phyloP scores from a whole-genome alignment of 495 filamentous ascomycete genomes.

The Hypomontagnella submonticulosa region DNA sequence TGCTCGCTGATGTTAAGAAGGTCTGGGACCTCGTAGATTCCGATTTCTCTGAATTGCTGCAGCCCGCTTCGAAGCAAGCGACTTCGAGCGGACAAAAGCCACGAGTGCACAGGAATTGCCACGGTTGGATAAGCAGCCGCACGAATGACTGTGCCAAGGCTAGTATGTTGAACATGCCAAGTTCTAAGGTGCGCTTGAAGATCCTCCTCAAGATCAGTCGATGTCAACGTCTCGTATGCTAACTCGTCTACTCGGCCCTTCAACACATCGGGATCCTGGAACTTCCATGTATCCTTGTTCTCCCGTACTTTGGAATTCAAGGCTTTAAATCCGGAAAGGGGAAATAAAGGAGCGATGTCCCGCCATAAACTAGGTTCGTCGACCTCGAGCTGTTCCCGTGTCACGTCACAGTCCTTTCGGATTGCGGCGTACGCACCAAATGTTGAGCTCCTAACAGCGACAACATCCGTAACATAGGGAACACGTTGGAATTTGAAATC shows the following conservation, averaged over 20 bases:
- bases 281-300: slow-evolving; percentile 49
- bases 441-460: slow-evolving; percentile 83
- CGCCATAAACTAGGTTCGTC: slow-evolving; percentile 74
- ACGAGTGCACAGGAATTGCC: slow-evolving; percentile 82
- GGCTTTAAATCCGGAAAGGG: slow-evolving; percentile 63
- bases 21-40: slow-evolving; percentile 57
- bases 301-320: slow-evolving; percentile 42
- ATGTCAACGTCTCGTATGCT: slow-evolving; percentile 61
- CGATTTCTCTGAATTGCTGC: slow-evolving; percentile 57
- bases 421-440: slow-evolving; percentile 91
- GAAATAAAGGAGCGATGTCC: slow-evolving; percentile 75
- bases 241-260: slow-evolving; percentile 49
- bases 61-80: slow-evolving; percentile 72
- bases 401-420: slow-evolving; percentile 85
- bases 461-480: slow-evolving; percentile 83
- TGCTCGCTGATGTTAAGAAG: slow-evolving; percentile 67
- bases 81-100: slow-evolving; percentile 80
- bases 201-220: slow-evolving; percentile 67
- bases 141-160: slow-evolving; percentile 59
- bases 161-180: slow-evolving; percentile 49
- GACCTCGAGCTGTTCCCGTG: slow-evolving; percentile 76
- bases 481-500: slow-evolving; percentile 95
- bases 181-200: slow-evolving; percentile 56
- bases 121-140: slow-evolving; percentile 71
- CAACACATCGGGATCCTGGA: slow-evolving; percentile 49